Evolutionary conservation across 202 grass and related monocot genomes (phyloP), one percentile per base, ranked within the genome.

Genomic region (Cymbopogon flexuosus): DNA sequence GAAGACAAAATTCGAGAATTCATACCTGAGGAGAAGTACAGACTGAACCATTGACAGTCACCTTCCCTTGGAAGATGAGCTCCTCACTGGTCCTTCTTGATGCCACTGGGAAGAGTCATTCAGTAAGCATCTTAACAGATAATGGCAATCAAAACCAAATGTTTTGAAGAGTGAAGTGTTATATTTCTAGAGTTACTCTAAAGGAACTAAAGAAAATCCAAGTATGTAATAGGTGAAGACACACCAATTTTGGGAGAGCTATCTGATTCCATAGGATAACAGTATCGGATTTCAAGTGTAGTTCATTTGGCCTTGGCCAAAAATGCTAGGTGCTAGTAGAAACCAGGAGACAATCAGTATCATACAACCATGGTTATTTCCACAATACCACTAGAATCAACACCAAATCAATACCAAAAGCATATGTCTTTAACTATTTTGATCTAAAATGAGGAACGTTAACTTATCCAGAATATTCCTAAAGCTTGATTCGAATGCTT

Each of bases 41-140:
- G 57, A 93, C 76, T 73, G 82, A 88, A 52, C 95, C 95, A 78
- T 98, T 95, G 86, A 98, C 92, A 62, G 95, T 91, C 14, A 98
- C 95, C 88, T 98, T 98, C 69, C 92, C 95, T 90, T 94, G 85
- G 84, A 98, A 98, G 46, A 98, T 93, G 62, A 98, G 80, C 78
- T 98, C 92, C 81, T 98, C 95, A 18, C 92, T 83, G 41, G 31
- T 93, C 81, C 95, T 90, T 70, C 95, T 93, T 31, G 95, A 98
- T 72, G 95, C 95, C 84, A 95, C 95, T 98, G 49, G 10, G 68
- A 89, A 70, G 85, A 79, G 15, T 36, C 9, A 37, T 71, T 4
- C 40, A 46, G 54, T 68, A 30, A 86, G 31, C 18, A 72, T 74
- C 65, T 58, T 56, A 18, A 87, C 12, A 75, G 49, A 52, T 13